Percentiles rank a stretch among this genome's conserved stretches.
Conservation (phyloP, 2,329 filamentous ascomycete species). For the Bipolaris oryzae region DNA sequence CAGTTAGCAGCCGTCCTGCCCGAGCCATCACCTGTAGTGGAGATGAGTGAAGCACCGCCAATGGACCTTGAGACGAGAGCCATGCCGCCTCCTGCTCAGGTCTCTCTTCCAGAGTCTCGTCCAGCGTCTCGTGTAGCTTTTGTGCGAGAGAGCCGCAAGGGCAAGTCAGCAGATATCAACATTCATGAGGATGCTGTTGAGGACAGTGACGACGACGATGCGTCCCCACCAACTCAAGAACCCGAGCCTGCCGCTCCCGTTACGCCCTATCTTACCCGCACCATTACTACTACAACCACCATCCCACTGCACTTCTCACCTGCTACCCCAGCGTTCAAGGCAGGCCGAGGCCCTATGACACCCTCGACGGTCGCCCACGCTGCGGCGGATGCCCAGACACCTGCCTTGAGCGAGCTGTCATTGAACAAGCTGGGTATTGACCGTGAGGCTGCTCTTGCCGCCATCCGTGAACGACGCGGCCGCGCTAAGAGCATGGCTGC, state of each 20-base stretch:
- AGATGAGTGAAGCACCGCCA: constrained; percentile 28
- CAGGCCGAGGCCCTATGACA: constrained; percentile 34
- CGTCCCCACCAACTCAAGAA: constrained; percentile 26
- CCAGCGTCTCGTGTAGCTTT: constrained; percentile 19
- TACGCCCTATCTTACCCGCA: constrained; percentile 48
- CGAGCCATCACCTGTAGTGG: constrained; percentile 27
- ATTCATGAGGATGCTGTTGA: constrained; percentile 44
- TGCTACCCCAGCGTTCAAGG: constrained; percentile 42
- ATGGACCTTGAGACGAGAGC: constrained; percentile 33
- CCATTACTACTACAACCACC: constrained; percentile 56
- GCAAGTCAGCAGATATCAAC: constrained; percentile 27
- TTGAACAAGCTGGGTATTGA: constrained; percentile 50
- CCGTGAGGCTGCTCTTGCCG: constrained; percentile 75
- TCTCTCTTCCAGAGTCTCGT: constrained; percentile 15
- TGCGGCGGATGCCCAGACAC: constrained; percentile 36
- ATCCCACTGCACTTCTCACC: constrained; percentile 56
- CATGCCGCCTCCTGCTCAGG: constrained; percentile 20
- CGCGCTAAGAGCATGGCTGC: constrained; percentile 72
- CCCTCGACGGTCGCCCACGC: constrained; percentile 47
- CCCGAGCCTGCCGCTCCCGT: constrained; percentile 33
- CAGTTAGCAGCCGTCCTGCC: constrained; percentile 16
- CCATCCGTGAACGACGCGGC: constrained; percentile 74
- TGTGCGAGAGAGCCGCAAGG: constrained; percentile 14
- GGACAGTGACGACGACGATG: constrained; percentile 40
- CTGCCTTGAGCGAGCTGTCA: constrained; percentile 40